A percentile compares a stretch with the other conserved stretches of the same genome.
phyloP scores from a whole-genome alignment of 2,329 filamentous ascomycete genomes.

The Xylariales sp. region DNA sequence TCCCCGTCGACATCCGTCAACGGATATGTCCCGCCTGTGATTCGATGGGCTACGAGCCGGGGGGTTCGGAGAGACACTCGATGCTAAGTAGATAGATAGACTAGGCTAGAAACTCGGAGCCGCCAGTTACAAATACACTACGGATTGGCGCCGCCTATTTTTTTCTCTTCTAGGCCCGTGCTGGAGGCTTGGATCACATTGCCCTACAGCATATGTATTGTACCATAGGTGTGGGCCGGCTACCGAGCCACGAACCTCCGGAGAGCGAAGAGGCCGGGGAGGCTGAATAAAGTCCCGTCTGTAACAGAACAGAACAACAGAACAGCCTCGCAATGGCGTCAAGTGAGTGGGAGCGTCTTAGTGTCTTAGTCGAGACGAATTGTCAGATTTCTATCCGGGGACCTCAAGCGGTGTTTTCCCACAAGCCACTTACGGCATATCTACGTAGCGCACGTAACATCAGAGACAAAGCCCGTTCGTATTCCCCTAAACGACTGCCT shows the following conservation, averaged over 20 bases:
- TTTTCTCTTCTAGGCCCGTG: neutral
- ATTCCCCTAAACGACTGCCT: conserved; percentile 1
- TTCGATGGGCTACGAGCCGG: conserved; percentile 34
- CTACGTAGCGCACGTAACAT: neutral
- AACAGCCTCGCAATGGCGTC: conserved; percentile 15
- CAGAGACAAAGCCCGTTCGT: neutral
- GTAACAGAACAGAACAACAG: neutral
- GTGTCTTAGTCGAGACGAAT: neutral
- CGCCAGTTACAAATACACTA: conserved; percentile 4
- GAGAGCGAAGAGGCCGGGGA: conserved; percentile 28
- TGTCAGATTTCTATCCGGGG: neutral
- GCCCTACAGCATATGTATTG: neutral
- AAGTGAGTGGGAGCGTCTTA: neutral
- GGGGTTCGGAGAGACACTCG: neutral
- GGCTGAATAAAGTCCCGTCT: conserved; percentile 17
- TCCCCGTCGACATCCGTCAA: neutral
- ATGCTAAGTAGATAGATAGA: no score
- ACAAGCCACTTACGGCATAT: conserved; percentile 11
- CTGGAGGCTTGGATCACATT: conserved; percentile 18
- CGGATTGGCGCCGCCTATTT: neutral
- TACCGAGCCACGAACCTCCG: conserved; percentile 26
- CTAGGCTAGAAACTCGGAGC: neutral
- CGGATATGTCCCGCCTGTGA: conserved; percentile 17
- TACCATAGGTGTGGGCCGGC: conserved; percentile 24
- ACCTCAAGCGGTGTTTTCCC: neutral